Base-by-base conservation (phyloP, 2,329 filamentous ascomycete genomes). In the Fusarium sp. region DNA sequence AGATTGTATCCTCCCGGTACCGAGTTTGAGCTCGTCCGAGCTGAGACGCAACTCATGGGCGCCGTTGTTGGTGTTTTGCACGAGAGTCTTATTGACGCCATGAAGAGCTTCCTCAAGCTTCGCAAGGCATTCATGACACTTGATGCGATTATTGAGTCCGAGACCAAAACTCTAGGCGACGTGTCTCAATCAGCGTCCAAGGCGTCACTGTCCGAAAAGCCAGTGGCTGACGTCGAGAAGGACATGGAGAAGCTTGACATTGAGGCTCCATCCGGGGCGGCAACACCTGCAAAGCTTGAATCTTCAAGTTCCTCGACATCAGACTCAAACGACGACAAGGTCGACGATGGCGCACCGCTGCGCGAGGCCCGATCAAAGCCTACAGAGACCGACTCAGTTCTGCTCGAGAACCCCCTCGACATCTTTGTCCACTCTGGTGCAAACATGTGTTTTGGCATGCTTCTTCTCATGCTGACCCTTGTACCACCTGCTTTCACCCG, bases 71-170 rank as follows among this genome's bases (percentile, higher is more conserved):
- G 89, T 1, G 92, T 98, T 17, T 82, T 98, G 72, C 96, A 96
- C 70, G 96, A 98, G 81, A 97, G 92, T 76, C 80, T 98, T 72
- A 95, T 94, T 0, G 96, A 98, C 77, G 93, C 90, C 17, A 87
- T 98, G 77, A 93, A 91, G 79, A 93, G 93, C 7, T 98, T 98
- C 75, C 96, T 97, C 76, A 97, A 96, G 79, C 80, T 98, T 71
- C 86, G 95, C 65, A 97, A 96, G 77, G 95, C 95, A 0, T 98
- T 92, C 74, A 82, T 93, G 39, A 91, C 93, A 0, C 83, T 99
- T 5, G 92, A 97, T 73, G 85, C 85, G 11, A 92, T 99, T 56
- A 85, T 94, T 75, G 86, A 91, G 62, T 87, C 90, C 33, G 94
- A 97, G 79, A 85, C 85, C 23, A 88, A 85, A 63, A 76, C 75